Percentiles rank a stretch among this genome's conserved stretches.
Conservation (phyloP, 345 rosid species). For the Corymbia maculata region DNA sequence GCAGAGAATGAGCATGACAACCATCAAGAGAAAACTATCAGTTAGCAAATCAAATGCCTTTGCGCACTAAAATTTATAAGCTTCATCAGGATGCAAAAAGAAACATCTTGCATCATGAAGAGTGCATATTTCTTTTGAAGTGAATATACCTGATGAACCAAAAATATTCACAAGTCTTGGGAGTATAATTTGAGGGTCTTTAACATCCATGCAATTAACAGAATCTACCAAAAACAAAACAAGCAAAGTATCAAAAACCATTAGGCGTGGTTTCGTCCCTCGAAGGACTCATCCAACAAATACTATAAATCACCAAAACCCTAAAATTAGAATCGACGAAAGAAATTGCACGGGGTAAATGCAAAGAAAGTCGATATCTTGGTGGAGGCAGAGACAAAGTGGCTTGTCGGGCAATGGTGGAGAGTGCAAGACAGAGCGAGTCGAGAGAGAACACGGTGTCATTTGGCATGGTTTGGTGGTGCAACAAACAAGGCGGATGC, state of each 20-base stretch:
- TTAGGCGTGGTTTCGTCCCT: too few relatives aligned
- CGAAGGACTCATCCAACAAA: too few relatives aligned
- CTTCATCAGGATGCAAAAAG: background rate
- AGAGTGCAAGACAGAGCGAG: too few relatives aligned
- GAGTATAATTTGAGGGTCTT: slow-evolving; percentile 75
- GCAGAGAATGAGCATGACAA: background rate
- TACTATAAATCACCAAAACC: too few relatives aligned
- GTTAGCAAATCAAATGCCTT: background rate
- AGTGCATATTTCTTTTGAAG: background rate
- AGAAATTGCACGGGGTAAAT: too few relatives aligned
- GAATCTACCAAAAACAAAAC: slow-evolving; percentile 37
- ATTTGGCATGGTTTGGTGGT: too few relatives aligned
- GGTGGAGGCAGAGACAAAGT: too few relatives aligned
- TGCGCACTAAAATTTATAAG: background rate
- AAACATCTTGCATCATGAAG: background rate
- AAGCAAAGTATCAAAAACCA: background rate
- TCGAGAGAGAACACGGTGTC: too few relatives aligned
- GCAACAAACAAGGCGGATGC: too few relatives aligned
- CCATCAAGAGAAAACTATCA: background rate
- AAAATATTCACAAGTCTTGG: slow-evolving; percentile 59
- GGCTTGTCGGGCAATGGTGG: too few relatives aligned
- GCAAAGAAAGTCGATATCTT: too few relatives aligned
- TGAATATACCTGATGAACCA: slow-evolving; percentile 51
- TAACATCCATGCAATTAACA: slow-evolving; percentile 86
- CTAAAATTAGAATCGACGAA: too few relatives aligned